Base-by-base conservation (phyloP, 2,329 filamentous ascomycete species). In the Ceratocystis albifundus region DNA sequence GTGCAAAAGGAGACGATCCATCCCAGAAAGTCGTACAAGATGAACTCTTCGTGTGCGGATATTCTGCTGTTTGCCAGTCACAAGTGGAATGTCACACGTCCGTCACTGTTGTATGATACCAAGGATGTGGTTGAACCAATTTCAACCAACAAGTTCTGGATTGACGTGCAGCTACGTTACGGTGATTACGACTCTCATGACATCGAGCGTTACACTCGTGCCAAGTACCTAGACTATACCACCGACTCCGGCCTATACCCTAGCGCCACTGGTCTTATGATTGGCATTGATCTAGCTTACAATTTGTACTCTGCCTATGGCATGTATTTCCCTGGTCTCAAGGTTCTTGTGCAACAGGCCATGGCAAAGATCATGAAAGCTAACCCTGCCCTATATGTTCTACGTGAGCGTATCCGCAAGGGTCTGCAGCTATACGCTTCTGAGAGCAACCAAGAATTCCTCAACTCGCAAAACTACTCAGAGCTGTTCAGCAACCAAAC, bases 281-380 rank as follows among this genome's bases (percentile, higher is more conserved):
- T 99, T 72, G 93, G 89, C 71, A 94, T 99, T 69, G 94, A 99
- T 78, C 82, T 99, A 72, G 93, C 94, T 0, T 99, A 99, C 82
- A 99, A 99, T 75, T 79, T 99, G 50, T 97, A 97, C 79, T 97
- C 94, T 6, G 94, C 94, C 0, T 99, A 96, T 72, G 94, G 94
- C 64, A 93, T 96, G 78, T 99, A 96, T 79, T 99, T 99, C 85
- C 94, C 94, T 61, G 94, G 94, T 73, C 79, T 99, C 69, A 99
- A 99, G 81, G 88, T 91, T 61, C 83, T 99, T 28, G 81, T 99
- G 30, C 95, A 99, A 76, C 93, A 97, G 75, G 94, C 95, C 4
- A 99, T 99, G 95, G 91, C 91, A 62, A 99, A 99, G 85, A 86
- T 99, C 74, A 99, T 99, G 94, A 99, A 99, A 78, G 93, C 94